Evolutionary conservation across 352 stramenopile species (phyloP).

Genomic region (Blastocystis sp.): DNA sequence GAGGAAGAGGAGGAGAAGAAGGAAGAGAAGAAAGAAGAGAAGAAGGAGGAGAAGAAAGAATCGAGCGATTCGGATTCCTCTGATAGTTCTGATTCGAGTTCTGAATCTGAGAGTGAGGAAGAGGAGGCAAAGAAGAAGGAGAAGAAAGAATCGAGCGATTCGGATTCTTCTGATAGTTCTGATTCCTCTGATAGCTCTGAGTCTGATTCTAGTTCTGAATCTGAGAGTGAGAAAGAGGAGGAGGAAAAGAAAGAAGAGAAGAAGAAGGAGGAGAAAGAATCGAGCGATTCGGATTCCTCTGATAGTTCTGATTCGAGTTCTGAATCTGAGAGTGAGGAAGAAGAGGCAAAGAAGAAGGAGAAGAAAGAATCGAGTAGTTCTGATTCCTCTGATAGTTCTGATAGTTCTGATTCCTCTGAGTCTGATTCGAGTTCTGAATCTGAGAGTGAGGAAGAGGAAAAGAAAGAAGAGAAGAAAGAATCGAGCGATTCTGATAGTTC

Average conservation of each 20-base stretch:
- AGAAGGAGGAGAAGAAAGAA: not conserved
- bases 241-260: conserved; percentile 1
- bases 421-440: conserved; percentile 30
- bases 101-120: conserved; percentile 28
- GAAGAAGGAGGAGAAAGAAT: conserved; percentile 13
- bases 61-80: conserved; percentile 15
- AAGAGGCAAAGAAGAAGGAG: conserved; percentile 40
- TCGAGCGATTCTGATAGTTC: not conserved
- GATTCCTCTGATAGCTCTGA: not conserved
- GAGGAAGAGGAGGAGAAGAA: conserved; percentile 1
- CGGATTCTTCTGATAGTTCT: not conserved
- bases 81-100: not conserved
- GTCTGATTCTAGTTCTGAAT: conserved; percentile 2
- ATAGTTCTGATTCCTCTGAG: not conserved
- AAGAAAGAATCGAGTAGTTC: conserved; percentile 12
- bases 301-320: not conserved
- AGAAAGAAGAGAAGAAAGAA: not conserved
- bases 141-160: not conserved
- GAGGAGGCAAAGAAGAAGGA: conserved; percentile 17
- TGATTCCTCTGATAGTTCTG: not conserved
- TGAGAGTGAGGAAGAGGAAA: conserved; percentile 12
- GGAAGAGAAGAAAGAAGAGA: not conserved
- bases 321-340: conserved; percentile 4
- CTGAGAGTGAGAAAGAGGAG: conserved; percentile 19
- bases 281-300: not conserved